Percentiles rank a stretch among this genome's conserved stretches.
phyloP scores from a whole-genome alignment of 495 filamentous ascomycete species.

The Parachaetomium inaequale region DNA sequence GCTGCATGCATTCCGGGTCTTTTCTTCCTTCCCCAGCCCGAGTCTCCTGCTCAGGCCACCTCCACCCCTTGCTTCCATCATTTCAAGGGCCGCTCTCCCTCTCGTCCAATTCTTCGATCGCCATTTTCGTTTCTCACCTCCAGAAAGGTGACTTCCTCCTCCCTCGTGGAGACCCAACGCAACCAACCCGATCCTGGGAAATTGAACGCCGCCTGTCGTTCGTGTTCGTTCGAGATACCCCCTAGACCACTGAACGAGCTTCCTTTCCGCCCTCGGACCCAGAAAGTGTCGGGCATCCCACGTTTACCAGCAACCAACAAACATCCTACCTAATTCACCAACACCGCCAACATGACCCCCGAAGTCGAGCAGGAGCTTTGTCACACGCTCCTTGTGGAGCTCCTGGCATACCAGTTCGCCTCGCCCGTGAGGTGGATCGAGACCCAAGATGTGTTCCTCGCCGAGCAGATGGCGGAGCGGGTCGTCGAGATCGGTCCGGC shows the following conservation, averaged over 20 bases:
- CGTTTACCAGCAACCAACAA: neutral
- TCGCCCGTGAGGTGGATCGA: slow-evolving; percentile 99
- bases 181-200: neutral
- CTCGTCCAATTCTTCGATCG: neutral
- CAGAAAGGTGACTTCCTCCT: neutral
- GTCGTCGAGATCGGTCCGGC: slow-evolving; percentile 97
- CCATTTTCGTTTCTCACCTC: neutral
- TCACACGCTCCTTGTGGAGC: slow-evolving; percentile 95
- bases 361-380: slow-evolving; percentile 98
- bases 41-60: neutral
- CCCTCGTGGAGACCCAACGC: neutral
- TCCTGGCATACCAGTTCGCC: slow-evolving; percentile 98
- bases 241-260: slow-evolving; percentile 3
- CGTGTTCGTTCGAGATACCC: slow-evolving; percentile 19
- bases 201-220: neutral
- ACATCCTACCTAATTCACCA: neutral
- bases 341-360: slow-evolving; percentile 73
- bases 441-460: slow-evolving; percentile 98
- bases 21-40: slow-evolving; percentile 4
- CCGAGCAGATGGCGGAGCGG: slow-evolving; percentile 89
- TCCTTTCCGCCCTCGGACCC: neutral
- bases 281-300: neutral
- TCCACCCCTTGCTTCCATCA: neutral
- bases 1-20: slow-evolving; percentile 11
- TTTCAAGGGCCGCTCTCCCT: neutral